Percentiles rank a stretch among this genome's conserved stretches.
These are phyloP conservation scores for Monosporascus sp. DNA, from an alignment of 2,329 filamentous ascomycete genomes.

Conservation along the genomic window DNA sequence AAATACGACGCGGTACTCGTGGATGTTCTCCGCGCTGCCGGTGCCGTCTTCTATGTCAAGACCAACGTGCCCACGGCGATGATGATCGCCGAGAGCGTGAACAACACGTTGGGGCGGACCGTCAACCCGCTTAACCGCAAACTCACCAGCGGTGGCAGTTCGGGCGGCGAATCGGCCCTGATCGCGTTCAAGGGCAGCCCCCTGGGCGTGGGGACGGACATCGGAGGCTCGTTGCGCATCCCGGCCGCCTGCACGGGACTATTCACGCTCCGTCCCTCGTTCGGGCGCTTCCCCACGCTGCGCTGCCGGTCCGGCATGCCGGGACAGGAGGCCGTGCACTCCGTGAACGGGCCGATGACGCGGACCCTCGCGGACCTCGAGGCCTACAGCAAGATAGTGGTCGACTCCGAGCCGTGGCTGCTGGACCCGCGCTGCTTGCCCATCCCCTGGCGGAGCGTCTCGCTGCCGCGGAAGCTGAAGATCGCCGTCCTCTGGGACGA, in stretches of 20 bases:
- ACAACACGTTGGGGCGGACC: constrained; percentile 60
- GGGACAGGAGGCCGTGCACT: constrained; percentile 60
- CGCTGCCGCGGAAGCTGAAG: constrained; percentile 37
- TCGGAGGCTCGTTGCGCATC: constrained; percentile 29
- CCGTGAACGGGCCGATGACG: constrained; percentile 60
- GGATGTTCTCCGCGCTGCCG: constrained; percentile 38
- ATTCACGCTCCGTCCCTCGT: constrained; percentile 34
- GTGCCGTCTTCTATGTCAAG: constrained; percentile 53
- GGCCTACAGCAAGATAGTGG: constrained; percentile 47
- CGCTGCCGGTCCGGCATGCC: constrained; percentile 51
- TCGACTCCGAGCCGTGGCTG: constrained; percentile 51
- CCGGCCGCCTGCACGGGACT: constrained; percentile 27
- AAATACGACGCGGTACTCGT: constrained; percentile 35
- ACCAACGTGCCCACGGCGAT: constrained; percentile 57
- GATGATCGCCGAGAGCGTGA: constrained; percentile 65
- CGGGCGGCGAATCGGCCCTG: constrained; percentile 62
- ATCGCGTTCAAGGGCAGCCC: constrained; percentile 53
- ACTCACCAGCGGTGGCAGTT: constrained; percentile 59
- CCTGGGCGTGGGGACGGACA: constrained; percentile 41
- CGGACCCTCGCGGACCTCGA: constrained; percentile 50
- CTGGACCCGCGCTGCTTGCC: constrained; percentile 53
- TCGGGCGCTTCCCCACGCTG: constrained; percentile 54
- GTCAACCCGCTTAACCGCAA: constrained; percentile 55
- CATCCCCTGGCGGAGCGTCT: constrained; percentile 46
- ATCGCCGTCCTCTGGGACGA: constrained; percentile 63